Base-by-base conservation (phyloP, 352 stramenopile species). In the Globisporangium lucens region DNA sequence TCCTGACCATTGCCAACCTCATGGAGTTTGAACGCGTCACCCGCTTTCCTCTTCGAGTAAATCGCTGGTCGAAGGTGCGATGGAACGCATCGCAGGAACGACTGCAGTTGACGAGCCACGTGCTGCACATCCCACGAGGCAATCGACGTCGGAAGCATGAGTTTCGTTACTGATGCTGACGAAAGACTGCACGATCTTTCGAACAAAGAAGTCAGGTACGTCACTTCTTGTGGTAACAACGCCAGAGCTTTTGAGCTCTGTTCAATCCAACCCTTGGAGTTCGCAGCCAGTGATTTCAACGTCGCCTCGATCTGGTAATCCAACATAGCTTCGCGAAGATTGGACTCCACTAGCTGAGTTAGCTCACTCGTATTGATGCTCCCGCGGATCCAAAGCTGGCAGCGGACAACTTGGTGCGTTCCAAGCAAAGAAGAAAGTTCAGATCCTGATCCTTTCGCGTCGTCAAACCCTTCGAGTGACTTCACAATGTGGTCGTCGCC, bases 231-330 rank as follows among this genome's bases (percentile, higher is more conserved):
- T 29, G 74, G 69, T 7, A 83, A 33, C 47, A 43, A 15, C 17
- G 43, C 33, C 56, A 9, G 8, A 36, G 47, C 27, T 61, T n/a
- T 30, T 35, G 27, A 22, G 5, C 8, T 29, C 60, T 65, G 66
- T 43, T 60, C 56, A 33, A n/a, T 17, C 22, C 22, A 6, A 15
- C 20, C 20, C 9, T 12, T 33, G 2, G 53, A 43, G 9, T 17
- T 59, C 4, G 17, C 56, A 10, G 56, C 24, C 1, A 72, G 36
- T n/a, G 49, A 17, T 63, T 82, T 76, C 56, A 93, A 68, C 2
- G 67, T 83, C 7, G 68, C 63, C 67, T 96, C 87, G 17, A 95
- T 91, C n/a, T 81, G 74, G 61, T 88, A 93, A 56, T 96, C 89
- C 36, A 82, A 86, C 47, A 96, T 52, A 8, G 87, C 78, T 78